Base-by-base conservation (phyloP, 73 alveolate genomes). In the Blepharisma japonicum region DNA sequence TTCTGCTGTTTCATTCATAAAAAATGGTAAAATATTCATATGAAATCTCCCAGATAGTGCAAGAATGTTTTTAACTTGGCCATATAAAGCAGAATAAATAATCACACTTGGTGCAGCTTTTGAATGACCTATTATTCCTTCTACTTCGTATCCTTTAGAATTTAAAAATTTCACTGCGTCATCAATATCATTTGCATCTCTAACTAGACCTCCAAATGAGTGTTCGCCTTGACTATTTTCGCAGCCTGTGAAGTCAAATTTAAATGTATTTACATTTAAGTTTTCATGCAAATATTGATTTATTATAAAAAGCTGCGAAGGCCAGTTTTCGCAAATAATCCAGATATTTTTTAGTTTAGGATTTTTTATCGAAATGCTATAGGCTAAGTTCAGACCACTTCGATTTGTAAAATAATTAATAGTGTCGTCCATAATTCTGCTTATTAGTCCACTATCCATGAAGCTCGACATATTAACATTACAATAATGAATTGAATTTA, bases 11-110 rank as follows among this genome's bases (percentile, higher is more conserved):
- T 61, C 18, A 14, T 61, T 1, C 66, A 51, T 1, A 14, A 18
- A 18, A 4, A 11, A 11, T 51, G 66, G 66, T 4, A 51, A 11
- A 51, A 11, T 4, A 18, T 11, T 51, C 74, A 61, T 61, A 25
- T 61, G 18, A 25, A 18, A 61, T 61, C 74, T 14, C 4, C 6
- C 74, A 2, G 74, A n/a, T 20, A 61, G 2, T 8, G 48, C 38
- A 25, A 61, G 0, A 5, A 20, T 20, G 5, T 14, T 14, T 14
- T 14, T 11, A 1, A 61, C 74, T 20, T 25, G 47, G 0, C 49
- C 49, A 25, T 61, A 61, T 14, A 61, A 1, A 25, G 74, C 39
- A 18, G 74, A 61, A 61, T 61, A 25, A n/a, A 61, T 61, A 14
- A 61, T 18, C 14, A 25, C 74, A 3, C 11, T 4, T 8, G 0